Base-by-base conservation (phyloP, 2,329 filamentous ascomycete genomes). In the Neofusicoccum parvum region DNA sequence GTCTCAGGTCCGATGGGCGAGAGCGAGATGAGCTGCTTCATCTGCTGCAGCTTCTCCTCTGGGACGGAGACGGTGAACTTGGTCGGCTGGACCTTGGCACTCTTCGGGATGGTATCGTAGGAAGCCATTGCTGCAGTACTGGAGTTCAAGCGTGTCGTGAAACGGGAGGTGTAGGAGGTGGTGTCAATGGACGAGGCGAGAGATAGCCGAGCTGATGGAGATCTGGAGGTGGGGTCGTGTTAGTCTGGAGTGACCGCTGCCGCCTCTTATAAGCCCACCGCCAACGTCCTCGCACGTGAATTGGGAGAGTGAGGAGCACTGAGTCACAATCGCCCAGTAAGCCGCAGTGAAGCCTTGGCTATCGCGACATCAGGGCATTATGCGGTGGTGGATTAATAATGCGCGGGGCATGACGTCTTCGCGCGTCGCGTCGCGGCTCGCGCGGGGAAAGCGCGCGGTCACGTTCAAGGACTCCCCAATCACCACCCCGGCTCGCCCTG, bases 11-110 rank as follows among this genome's bases (percentile, higher is more conserved):
- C 71, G 37, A 78, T 69, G 45, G 72, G 76, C 41, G 74, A 75
- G 39, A 78, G 70, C 48, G 72, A 68, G 60, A 78, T 71, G 41
- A 78, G 75, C 59, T 76, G 75, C 54, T 73, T 73, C 70, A 74
- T 76, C 56, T 77, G 75, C 5, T 73, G 73, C 12, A 76, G 58
- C 50, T 73, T 72, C 46, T 75, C 58, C 41, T 78, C 75, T 6
- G 75, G 67, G 45, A 78, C 65, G 54, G 69, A 64, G 63, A 78
- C 73, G 1, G 72, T 75, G 66, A 76, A 78, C 1, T 51, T 56
- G 48, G 51, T 67, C 12, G 65, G 65, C 15, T 64, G 41, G n/a
- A 5, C 27, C 45, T 65, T 67, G 2, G 65, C 62, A 3, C 32
- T 23, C 7, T 56, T 56, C 15, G 65, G 65, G 9, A 67, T 27